Base-by-base conservation (phyloP, 768 basidiomycete genomes). In the Ramaria sp. region DNA sequence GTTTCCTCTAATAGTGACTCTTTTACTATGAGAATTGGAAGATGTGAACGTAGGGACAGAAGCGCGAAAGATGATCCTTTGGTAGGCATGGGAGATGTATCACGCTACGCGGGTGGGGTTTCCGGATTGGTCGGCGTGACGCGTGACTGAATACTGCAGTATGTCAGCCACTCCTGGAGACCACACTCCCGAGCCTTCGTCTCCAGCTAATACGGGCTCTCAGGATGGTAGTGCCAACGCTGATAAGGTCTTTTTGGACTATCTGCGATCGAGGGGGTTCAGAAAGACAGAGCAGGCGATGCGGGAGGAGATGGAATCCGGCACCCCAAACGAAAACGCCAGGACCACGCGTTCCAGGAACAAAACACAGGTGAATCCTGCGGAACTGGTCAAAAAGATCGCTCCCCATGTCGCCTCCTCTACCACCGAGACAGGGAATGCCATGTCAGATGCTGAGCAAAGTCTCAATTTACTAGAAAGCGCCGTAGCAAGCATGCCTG, bases 401-500 rank as follows among this genome's bases (percentile, higher is more conserved):
- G 42, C 24, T 2, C 42, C 42, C 18, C 79, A 74, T 10, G 81
- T 85, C 20, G 42, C 42, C 18, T 43, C 42, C 42, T 43, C 42
- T 10, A 41, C 4, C 50, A 28, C 32, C 9, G 48, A 50, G 37
- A 27, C 41, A 30, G 32, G 37, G 4, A 50, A 56, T 24, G 30
- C 30, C 10, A 34, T 56, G 7, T 48, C 48, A 13, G 50, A 56
- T 50, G 41, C 48, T 32, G 43, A 51, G 48, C 50, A 50, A 18
- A 43, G 24, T 24, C 20, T 56, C 10, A 50, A 37, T 47, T 16
- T 78, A 85, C 1, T 85, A 61, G 70, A 89, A 13, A 75, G 75
- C 1, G 71, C 81, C 5, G 78, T 83, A 75, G 82, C 82, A 15
- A 88, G 81, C 61, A 77, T 85, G 2, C 69, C 77, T 20, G 85